A percentile compares a stretch with the other conserved stretches of the same genome.
Evolutionary conservation across 2,329 filamentous ascomycete genomes (phyloP).

Genomic region (Leptosphaerulina australis): DNA sequence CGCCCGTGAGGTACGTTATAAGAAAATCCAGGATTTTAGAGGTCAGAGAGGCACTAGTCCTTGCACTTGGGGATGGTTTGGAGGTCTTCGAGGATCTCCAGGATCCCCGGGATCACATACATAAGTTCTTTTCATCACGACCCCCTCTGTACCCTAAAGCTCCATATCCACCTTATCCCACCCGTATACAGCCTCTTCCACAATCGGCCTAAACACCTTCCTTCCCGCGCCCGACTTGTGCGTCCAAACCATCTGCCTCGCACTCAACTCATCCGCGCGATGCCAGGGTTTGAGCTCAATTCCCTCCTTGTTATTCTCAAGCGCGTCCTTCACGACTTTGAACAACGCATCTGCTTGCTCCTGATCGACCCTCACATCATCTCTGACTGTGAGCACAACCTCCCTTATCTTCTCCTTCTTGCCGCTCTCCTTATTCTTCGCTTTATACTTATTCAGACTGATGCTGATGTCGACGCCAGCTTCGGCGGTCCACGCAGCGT

Average conservation of each 20-base stretch:
- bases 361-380: conserved; percentile 54
- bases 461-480: conserved; percentile 54
- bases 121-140: background rate
- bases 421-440: conserved; percentile 43
- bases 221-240: conserved; percentile 50
- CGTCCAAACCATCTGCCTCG: conserved; percentile 56
- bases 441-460: conserved; percentile 56
- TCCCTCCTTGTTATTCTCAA: conserved; percentile 48
- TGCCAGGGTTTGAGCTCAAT: conserved; percentile 54
- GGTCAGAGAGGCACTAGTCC: no score
- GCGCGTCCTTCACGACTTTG: conserved; percentile 48
- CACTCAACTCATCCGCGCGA: conserved; percentile 49
- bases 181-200: conserved; percentile 52
- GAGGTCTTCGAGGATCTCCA: background rate
- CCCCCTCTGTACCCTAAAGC: background rate
- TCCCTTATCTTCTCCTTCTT: conserved; percentile 57
- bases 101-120: background rate
- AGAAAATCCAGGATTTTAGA: no score
- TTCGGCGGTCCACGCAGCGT: conserved; percentile 57
- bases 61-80: no score
- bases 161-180: conserved; percentile 45
- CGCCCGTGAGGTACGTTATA: no score
- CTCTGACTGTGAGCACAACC: conserved; percentile 53
- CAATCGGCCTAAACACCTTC: conserved; percentile 54
- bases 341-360: conserved; percentile 54